Base-by-base conservation (phyloP, 805 yeast species). In the Wickerhamiella domercqiae region DNA sequence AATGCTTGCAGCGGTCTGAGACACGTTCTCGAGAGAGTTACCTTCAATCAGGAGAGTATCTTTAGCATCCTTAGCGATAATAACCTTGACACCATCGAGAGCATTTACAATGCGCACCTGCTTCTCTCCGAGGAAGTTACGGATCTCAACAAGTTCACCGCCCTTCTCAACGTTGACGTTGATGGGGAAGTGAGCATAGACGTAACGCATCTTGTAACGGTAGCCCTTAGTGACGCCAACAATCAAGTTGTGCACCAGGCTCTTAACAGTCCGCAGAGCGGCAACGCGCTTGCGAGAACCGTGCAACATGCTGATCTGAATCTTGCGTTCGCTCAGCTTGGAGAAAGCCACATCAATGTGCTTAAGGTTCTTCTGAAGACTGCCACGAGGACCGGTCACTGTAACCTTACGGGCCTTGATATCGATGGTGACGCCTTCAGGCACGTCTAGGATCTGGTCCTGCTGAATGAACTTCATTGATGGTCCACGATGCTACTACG, bases 211-310 rank as follows among this genome's bases (percentile, higher is more conserved):
- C 81, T 90, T 90, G 90, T 90, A 90, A 71, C 81, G 77, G 93
- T 70, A 87, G 69, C 97, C 98, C 73, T 77, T 77, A 66, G 98
- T 90, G 64, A 90, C 98, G 80, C 99, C 99, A 54, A 80, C 81
- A 70, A 90, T 67, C 76, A 90, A 68, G 81, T 90, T 90, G 63
- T 82, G 63, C 59, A 90, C 73, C 64, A 90, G 71, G 51, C 97
- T 82, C 72, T 83, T 86, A 67, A 90, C 97, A 48, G 98, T 87
- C 76, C 97, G 86, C 66, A 90, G 74, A 62, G 95, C 80, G 65
- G 99, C 99, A 66, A 90, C 97, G 71, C 90, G 98, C 79, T 87
- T 87, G 77, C 97, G 82, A 80, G 83, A 94, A 72, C 97, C 98
- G 66, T 87, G 83, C 78, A 80, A 93, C 54, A 90, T 95, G 55